Conservation (phyloP, 2,329 filamentous ascomycete species). For the Cytospora leucostoma region DNA sequence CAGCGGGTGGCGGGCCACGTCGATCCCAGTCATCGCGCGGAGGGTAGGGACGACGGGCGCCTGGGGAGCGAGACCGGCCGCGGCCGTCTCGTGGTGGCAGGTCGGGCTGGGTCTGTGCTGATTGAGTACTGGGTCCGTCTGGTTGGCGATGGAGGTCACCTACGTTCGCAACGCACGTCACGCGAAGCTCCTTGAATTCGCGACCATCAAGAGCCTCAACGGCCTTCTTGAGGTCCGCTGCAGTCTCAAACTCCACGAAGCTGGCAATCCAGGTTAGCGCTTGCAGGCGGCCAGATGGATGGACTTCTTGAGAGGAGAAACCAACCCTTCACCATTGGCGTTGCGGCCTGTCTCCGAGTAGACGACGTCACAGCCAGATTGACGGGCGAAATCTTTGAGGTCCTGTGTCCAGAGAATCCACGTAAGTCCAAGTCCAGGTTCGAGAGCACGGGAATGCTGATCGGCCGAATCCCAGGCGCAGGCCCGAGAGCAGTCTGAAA, state of each 20-base stretch:
- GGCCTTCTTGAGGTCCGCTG: slow-evolving; percentile 82
- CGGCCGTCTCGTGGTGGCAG: slow-evolving; percentile 67
- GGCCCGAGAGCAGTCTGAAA: slow-evolving; percentile 25
- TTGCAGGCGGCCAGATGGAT: neutral
- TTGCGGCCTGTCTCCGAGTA: slow-evolving; percentile 96
- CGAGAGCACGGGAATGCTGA: slow-evolving; percentile 20
- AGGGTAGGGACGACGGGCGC: slow-evolving; percentile 64
- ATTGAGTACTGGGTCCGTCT: slow-evolving; percentile 30
- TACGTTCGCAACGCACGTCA: slow-evolving; percentile 88
- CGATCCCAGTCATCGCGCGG: slow-evolving; percentile 81
- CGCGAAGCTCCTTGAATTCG: slow-evolving; percentile 88
- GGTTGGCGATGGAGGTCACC: slow-evolving; percentile 37
- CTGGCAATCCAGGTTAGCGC: slow-evolving; percentile 48
- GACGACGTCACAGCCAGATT: slow-evolving; percentile 95
- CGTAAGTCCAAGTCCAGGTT: slow-evolving; percentile 73
- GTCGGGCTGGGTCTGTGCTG: slow-evolving; percentile 73
- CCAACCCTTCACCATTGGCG: slow-evolving; percentile 88
- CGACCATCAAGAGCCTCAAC: slow-evolving; percentile 92
- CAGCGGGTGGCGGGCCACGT: slow-evolving; percentile 72
- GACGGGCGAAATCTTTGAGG: slow-evolving; percentile 98
- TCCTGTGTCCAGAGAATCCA: slow-evolving; percentile 81
- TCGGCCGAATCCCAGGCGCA: slow-evolving; percentile 24
- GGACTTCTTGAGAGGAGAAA: slow-evolving; percentile 29
- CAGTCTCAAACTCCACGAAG: slow-evolving; percentile 97
- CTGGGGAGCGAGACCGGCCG: slow-evolving; percentile 78